Base-by-base conservation (phyloP, 2,329 filamentous ascomycete genomes). In the Xylaria sp. region DNA sequence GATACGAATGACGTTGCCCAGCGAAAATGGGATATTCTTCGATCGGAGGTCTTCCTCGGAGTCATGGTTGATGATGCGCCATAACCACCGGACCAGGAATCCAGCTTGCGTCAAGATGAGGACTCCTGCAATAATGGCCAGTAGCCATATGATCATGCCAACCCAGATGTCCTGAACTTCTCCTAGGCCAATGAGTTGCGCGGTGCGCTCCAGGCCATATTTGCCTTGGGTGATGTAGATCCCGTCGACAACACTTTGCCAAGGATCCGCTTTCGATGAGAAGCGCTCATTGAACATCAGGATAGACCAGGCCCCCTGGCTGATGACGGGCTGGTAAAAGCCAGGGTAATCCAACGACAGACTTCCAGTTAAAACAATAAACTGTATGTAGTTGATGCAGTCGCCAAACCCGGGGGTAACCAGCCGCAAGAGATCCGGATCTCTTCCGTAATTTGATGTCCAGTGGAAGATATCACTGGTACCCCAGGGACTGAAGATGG, bases 351-450 rank as follows among this genome's bases (percentile, higher is more conserved):
- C 86, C 64, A 99, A 79, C 6, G 88, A 91, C 59, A 99, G 79
- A 44, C 88, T 87, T n/a, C 93, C 93, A 0, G 92, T 94, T 60
- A 99, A 77, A 19, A 90, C 87, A 57, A 94, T 81, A 68, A 96
- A 99, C 71, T 99, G 94, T 16, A 99, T 90, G 73, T 99, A 97
- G 74, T 97, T 92, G 58, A 99, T 80, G 70, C 94, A 99, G 72
- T 99, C 94, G 5, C 91, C 92, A 72, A 99, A 97, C 0, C 94
- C 94, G 4, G 94, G 94, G 0, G 94, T 99, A 39, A 99, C 91
- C 52, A 99, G 80, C 58, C 94, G 87, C 57, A 99, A 80, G 65
- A 97, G 79, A 75, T 99, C 94, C 62, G 91, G 90, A 68, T 99
- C 94, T 67, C 93, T 86, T 42, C 94, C 94, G 72, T 96, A 97